These are phyloP conservation scores for Penicillium frequentans DNA, from an alignment of 2,329 filamentous ascomycete species.

Conservation along the genomic window DNA sequence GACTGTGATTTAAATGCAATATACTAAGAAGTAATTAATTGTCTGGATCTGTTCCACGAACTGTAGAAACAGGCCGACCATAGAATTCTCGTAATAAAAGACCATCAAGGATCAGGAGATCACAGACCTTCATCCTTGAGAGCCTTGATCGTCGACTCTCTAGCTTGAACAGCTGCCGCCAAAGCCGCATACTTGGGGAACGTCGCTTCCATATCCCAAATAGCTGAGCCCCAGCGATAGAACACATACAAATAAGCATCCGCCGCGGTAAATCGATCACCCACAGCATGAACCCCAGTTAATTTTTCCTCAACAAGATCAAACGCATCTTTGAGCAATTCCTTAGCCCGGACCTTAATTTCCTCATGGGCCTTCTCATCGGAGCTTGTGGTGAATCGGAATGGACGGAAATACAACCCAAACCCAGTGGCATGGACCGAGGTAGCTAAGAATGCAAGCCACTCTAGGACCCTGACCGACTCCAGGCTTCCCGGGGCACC, in stretches of 20 bases:
- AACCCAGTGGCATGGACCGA: constrained; percentile 26
- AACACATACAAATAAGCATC: constrained; percentile 37
- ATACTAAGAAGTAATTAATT: not conserved
- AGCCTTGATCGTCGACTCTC: not conserved
- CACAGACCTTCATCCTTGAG: not conserved
- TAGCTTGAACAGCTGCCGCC: not conserved
- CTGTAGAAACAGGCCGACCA: not conserved
- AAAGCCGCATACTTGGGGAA: not conserved
- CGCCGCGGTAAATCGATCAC: constrained; percentile 33
- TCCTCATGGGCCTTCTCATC: constrained; percentile 10
- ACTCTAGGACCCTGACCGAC: constrained; percentile 33
- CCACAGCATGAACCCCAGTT: constrained; percentile 15
- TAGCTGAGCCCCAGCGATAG: constrained; percentile 30
- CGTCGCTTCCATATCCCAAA: not conserved
- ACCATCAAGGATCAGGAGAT: not conserved
- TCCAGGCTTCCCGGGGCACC: constrained; percentile 30
- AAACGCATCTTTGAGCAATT: constrained; percentile 1
- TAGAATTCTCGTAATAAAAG: not conserved
- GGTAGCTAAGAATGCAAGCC: constrained; percentile 37
- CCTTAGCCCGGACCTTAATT: not conserved
- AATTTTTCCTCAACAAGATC: not conserved
- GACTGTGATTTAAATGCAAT: not conserved
- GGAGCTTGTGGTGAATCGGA: constrained; percentile 21
- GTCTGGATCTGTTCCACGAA: not conserved
- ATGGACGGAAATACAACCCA: not conserved